These are phyloP conservation scores for Annulohypoxylon truncatum DNA, from an alignment of 2,329 filamentous ascomycete species.

Conservation along the genomic window DNA sequence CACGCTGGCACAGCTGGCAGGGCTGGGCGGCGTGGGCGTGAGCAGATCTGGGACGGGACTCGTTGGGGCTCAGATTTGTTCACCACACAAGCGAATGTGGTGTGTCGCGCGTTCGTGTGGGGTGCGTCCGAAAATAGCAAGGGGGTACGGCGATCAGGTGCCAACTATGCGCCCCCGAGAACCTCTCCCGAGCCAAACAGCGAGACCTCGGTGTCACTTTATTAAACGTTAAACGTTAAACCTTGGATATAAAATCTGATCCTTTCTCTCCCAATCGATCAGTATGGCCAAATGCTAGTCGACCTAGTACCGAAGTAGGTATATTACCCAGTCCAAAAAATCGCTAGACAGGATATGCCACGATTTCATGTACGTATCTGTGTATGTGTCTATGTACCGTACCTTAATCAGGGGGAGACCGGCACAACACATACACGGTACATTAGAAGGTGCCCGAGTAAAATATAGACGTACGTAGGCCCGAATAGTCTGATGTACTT, in stretches of 20 bases:
- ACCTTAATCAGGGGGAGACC: constrained; percentile 22
- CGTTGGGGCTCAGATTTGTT: constrained; percentile 47
- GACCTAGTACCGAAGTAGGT: constrained; percentile 28
- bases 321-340: constrained; percentile 25
- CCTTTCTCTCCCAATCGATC: constrained; percentile 29
- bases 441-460: background rate
- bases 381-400: constrained; percentile 17
- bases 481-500: constrained; percentile 36
- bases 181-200: constrained; percentile 36
- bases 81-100: constrained; percentile 43
- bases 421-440: constrained; percentile 15
- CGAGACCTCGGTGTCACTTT: constrained; percentile 36
- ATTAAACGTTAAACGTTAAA: constrained; percentile 32
- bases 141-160: constrained; percentile 48
- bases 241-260: constrained; percentile 20
- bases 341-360: constrained; percentile 6
- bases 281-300: constrained; percentile 23
- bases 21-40: constrained; percentile 45
- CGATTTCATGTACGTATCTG: constrained; percentile 9
- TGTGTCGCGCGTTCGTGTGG: constrained; percentile 49
- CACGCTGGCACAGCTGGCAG: constrained; percentile 48
- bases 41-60: constrained; percentile 48
- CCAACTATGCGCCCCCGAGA: constrained; percentile 36
- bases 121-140: constrained; percentile 45
- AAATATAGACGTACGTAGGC: constrained; percentile 24